Percentiles rank a stretch among this genome's conserved stretches.
Conservation (phyloP, 2,329 filamentous ascomycete genomes). For the Atkinsonella texensis region DNA sequence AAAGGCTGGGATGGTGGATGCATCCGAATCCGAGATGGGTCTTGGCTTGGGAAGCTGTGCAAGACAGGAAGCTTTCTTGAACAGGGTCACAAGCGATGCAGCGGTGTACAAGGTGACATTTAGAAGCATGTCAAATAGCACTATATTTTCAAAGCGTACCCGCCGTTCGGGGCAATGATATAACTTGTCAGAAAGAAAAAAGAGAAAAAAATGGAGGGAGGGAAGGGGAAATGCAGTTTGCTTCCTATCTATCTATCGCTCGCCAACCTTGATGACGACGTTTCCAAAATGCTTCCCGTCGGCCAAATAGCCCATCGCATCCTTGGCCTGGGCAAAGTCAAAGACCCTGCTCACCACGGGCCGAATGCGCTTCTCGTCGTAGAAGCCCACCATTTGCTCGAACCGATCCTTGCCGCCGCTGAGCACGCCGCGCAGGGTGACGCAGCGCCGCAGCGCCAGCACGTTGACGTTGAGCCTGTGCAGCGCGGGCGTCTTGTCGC, state of each 20-base stretch:
- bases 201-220: too few relatives aligned
- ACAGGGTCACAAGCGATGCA: neutral
- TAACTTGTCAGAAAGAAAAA: too few relatives aligned
- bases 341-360: conserved; percentile 38
- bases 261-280: conserved; percentile 32
- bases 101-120: neutral
- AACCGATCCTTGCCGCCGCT: conserved; percentile 46
- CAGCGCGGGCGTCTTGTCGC: conserved; percentile 6
- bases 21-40: neutral
- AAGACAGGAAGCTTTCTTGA: neutral
- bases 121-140: neutral
- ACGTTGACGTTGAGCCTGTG: conserved; percentile 50
- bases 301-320: conserved; percentile 40
- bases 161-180: neutral
- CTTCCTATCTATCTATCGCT: neutral
- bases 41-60: neutral
- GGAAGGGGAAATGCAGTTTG: too few relatives aligned
- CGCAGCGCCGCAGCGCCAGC: conserved; percentile 32
- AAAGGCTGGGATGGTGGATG: neutral
- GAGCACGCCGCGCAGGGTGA: conserved; percentile 41
- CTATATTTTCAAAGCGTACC: too few relatives aligned
- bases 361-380: conserved; percentile 29
- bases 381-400: conserved; percentile 40
- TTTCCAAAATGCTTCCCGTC: conserved; percentile 46
- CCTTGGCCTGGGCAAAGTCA: conserved; percentile 30